Evolutionary conservation across 306 rosid genomes (phyloP).

Genomic region (Castanea sativa): DNA sequence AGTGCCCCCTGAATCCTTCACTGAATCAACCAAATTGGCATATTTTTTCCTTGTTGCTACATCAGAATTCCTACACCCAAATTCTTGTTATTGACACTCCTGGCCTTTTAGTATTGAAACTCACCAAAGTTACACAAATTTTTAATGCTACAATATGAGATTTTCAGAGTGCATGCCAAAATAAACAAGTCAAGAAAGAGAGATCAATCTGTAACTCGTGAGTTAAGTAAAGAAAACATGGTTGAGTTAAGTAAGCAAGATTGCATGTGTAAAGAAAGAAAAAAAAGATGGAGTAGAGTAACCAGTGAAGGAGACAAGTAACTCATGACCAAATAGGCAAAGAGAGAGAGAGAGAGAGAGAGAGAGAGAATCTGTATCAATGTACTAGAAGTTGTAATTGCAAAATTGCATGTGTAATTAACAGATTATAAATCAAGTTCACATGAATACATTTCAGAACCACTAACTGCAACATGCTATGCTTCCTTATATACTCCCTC

Average conservation of each 20-base stretch:
- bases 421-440: too few species aligned
- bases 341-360: background rate
- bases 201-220: too few species aligned
- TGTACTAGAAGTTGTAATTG: background rate
- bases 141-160: background rate
- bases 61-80: constrained; percentile 70
- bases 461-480: background rate
- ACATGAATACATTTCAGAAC: background rate
- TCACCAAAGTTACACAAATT: constrained; percentile 3
- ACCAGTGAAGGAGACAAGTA: constrained; percentile 3
- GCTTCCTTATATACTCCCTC: background rate
- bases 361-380: background rate
- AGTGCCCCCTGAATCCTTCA: constrained; percentile 78
- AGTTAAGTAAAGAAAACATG: too few species aligned
- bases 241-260: background rate
- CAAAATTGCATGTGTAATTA: background rate
- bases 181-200: too few species aligned
- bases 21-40: constrained; percentile 79
- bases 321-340: background rate
- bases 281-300: background rate
- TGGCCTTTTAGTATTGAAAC: background rate
- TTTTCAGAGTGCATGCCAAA: background rate
- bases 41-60: constrained; percentile 54
- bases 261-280: constrained; percentile 14
- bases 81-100: background rate